Base-by-base conservation (phyloP, 805 yeast species). In the Sporopachydermia quercuum region DNA sequence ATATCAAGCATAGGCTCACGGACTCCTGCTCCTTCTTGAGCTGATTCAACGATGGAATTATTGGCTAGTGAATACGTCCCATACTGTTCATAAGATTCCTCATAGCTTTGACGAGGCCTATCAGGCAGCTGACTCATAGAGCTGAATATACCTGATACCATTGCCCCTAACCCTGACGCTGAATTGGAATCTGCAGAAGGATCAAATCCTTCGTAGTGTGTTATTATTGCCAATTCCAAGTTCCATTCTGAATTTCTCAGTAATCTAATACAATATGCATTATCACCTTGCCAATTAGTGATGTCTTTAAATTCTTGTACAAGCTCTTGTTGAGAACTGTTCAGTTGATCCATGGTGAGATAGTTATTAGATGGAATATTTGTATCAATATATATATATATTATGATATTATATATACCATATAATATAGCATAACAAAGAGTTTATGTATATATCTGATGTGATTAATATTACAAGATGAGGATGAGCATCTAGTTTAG, bases 161-260 rank as follows among this genome's bases (percentile, higher is more conserved):
- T 42, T 15, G n/a, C 42, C 46, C 8, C 43, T 51, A 27, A 38
- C 47, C 37, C 48, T 45, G 34, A 37, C 45, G 37, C 39, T 42
- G 15, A 44, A 40, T n/a, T 47, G 19, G 18, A 47, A 14, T 16
- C 50, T 42, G 37, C 39, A 45, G 44, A 17, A 46, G 44, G 5
- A 16, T 16, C 19, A 14, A 15, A 19, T n/a, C 43, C 16, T n/a
- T 52, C 57, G 40, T 45, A 53, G 47, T 47, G 50, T 18, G 40
- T 14, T 15, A 53, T 36, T 16, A 54, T 52, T 19, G 58, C 47
- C 15, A 54, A 45, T 42, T 66, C 70, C 13, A 66, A 48, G 45
- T 62, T 53, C 69, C 71, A 65, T 16, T 55, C 51, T 4, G 58
- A 43, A 3, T 57, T 45, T 33, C 49, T 45, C 37, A 61, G 50